Conservation (phyloP, 2,329 filamentous ascomycete species). For the Pestalotiopsis fici region DNA sequence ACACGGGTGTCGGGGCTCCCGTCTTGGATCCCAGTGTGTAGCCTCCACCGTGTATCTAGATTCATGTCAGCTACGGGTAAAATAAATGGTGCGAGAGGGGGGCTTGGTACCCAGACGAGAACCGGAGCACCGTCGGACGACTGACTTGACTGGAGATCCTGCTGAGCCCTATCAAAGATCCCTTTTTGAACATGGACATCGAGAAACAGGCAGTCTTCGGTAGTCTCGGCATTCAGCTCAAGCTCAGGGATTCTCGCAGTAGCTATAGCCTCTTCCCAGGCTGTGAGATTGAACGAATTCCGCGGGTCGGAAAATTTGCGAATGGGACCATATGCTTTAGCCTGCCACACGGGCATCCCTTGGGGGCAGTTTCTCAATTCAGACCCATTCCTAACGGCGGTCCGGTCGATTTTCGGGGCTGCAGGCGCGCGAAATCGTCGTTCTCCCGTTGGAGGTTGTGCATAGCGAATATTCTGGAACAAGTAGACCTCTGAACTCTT, state of each 20-base stretch:
- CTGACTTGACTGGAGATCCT: neutral
- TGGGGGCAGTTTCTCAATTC: neutral
- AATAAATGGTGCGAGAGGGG: neutral
- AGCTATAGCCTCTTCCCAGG: neutral
- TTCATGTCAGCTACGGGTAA: neutral
- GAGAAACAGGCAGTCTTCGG: slow-evolving; percentile 12
- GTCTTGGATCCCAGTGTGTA: neutral
- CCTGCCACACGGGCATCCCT: neutral
- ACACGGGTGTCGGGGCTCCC: neutral
- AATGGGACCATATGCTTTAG: neutral
- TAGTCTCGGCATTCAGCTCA: neutral
- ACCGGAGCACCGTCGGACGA: neutral
- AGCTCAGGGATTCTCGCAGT: neutral
- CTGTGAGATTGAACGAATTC: neutral
- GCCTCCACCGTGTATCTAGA: neutral
- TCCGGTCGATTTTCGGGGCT: neutral
- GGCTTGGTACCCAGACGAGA: neutral
- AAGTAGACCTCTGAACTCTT: neutral
- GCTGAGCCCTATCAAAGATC: neutral
- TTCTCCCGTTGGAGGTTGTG: slow-evolving; percentile 38
- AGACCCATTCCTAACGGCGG: neutral
- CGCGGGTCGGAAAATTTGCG: neutral
- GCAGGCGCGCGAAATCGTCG: slow-evolving; percentile 28
- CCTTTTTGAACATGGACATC: slow-evolving; percentile 6
- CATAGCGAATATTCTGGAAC: slow-evolving; percentile 45